These are phyloP conservation scores for Colletotrichum sp. DNA, from an alignment of 2,329 filamentous ascomycete species.

Conservation along the genomic window DNA sequence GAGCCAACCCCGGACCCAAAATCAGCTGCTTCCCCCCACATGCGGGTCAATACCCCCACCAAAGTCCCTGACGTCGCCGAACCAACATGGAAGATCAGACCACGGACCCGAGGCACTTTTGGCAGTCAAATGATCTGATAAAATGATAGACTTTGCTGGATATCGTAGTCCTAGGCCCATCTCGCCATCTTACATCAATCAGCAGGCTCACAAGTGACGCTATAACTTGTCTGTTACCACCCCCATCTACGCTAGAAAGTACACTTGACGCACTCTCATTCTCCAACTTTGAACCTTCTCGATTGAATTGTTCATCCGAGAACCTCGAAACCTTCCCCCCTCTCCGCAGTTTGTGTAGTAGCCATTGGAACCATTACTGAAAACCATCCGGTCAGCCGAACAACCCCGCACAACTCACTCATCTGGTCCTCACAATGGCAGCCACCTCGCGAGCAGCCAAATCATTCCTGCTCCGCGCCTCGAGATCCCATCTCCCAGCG, in stretches of 20 bases:
- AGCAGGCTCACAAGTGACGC: neutral
- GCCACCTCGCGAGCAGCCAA: neutral
- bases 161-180: neutral
- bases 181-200: neutral
- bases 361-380: neutral
- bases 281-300: neutral
- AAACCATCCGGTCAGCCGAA: neutral
- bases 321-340: rapidly evolving
- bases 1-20: neutral
- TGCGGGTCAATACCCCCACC: neutral
- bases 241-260: neutral
- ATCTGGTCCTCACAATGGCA: neutral
- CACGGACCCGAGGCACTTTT: neutral
- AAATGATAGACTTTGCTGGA: neutral
- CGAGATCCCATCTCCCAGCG: neutral
- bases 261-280: neutral
- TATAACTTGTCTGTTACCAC: neutral
- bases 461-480: neutral
- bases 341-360: neutral
- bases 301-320: neutral
- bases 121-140: neutral
- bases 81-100: neutral
- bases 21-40: neutral
- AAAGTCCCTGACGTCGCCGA: neutral
- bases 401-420: neutral